Percentiles rank a stretch among this genome's conserved stretches.
Evolutionary conservation across 192 early-diverging fungal genomes (phyloP).

Genomic region (Piromyces finnis): DNA sequence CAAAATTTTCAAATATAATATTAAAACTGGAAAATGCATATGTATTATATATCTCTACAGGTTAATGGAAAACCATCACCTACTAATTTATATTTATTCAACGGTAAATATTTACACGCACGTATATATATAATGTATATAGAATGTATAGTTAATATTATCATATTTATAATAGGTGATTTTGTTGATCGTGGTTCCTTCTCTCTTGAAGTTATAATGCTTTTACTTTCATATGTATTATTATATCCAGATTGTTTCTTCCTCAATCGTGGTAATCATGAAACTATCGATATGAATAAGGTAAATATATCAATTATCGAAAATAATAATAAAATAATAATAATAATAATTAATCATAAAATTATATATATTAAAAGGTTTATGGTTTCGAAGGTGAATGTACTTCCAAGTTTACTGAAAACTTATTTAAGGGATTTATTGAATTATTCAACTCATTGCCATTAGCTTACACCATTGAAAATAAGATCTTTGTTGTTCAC

Average conservation of each 20-base stretch:
- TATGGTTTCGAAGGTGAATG: conserved; percentile 99
- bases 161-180: too few relatives aligned
- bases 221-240: conserved; percentile 78
- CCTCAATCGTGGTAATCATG: conserved; percentile 92
- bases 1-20: too few relatives aligned
- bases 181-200: conserved; percentile 99
- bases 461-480: conserved; percentile 71
- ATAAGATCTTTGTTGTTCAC: conserved; percentile 91
- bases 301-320: too few relatives aligned
- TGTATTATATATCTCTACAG: not conserved
- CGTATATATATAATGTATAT: too few relatives aligned
- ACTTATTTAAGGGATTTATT: conserved; percentile 85
- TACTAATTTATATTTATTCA: conserved; percentile 45
- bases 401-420: conserved; percentile 76
- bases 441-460: conserved; percentile 92
- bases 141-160: too few relatives aligned
- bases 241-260: conserved; percentile 71
- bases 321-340: not conserved
- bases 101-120: too few relatives aligned
- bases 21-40: too few relatives aligned
- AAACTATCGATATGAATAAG: conserved; percentile 97
- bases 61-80: conserved; percentile 72
- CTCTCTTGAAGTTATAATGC: conserved; percentile 86
- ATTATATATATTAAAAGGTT: conserved; percentile 11
- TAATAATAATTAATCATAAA: not conserved